Base-by-base conservation (phyloP, 129 eudicot genomes). In the Tagetes patula region DNA sequence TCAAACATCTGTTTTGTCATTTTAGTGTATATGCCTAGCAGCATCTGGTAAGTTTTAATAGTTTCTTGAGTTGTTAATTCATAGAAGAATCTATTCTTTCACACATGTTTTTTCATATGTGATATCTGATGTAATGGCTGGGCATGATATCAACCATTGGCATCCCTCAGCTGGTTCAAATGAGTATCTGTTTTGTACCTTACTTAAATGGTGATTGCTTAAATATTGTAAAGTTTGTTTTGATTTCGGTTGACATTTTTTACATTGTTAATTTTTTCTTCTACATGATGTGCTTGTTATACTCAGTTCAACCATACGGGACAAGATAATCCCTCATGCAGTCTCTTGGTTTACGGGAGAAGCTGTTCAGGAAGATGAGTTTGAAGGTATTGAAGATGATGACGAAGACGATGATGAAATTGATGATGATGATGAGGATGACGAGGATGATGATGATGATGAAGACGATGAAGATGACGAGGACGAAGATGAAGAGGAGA, bases 311-410 rank as follows among this genome's bases (percentile, higher is more conserved):
- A 85, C 91, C 34, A 87, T 90, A 12, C 78, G 95, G 14, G 96
- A 90, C 69, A 85, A 90, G 52, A 88, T 88, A 38, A 88, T 91
- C 14, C 97, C 97, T 48, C 91, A 86, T 70, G 97, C 97, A 4
- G 93, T 91, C 5, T 91, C 96, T 5, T 91, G 97, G 97, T 91
- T 86, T 79, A 92, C 98, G 34, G 98, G 98, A 8, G 98, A 92
- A 73, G 98, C 98, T 71, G 95, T 60, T 42, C 83, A 87, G 67
- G 91, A 60, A 3, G 97, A 91, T 58, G 91, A 87, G 1, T 81
- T 85, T 75, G 92, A 84, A 13, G 92, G 73, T 30, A 71, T 76
- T 39, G 93, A 87, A 7, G 91, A 81, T 2, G 92, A 84, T 0
- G 95, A 85, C 0, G 86, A 77, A 3, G 96, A 77, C 2, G 95